Percentiles rank a stretch among this genome's conserved stretches.
phyloP scores from a whole-genome alignment of 164 flowering plant species.

The Santalum album region DNA sequence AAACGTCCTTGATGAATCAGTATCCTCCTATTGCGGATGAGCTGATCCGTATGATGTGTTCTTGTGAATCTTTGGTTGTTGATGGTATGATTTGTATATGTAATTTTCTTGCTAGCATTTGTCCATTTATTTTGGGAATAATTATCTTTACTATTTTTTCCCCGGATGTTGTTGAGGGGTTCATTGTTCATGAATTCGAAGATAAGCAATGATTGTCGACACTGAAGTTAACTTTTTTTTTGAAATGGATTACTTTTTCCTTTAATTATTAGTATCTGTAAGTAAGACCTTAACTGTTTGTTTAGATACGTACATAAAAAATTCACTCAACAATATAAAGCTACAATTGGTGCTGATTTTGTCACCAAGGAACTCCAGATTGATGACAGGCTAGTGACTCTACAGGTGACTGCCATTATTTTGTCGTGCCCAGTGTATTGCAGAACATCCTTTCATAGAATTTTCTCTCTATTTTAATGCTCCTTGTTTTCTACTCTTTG shows the following conservation, averaged over 20 bases:
- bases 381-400: conserved; percentile 75
- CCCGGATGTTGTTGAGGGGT: too few relatives aligned
- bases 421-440: too few relatives aligned
- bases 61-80: not conserved
- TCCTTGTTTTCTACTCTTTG: not conserved
- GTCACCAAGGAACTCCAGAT: conserved; percentile 86
- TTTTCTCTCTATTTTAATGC: not conserved
- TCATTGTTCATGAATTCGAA: too few relatives aligned
- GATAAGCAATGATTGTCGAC: too few relatives aligned
- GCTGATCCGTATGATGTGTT: conserved; percentile 10
- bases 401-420: conserved; percentile 46
- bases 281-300: conserved; percentile 19
- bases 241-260: too few relatives aligned
- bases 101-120: too few relatives aligned
- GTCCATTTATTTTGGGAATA: too few relatives aligned
- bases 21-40: conserved; percentile 38
- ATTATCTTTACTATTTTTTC: too few relatives aligned
- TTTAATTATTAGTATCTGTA: not conserved
- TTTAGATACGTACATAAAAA: conserved; percentile 80
- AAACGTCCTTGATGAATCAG: conserved; percentile 95
- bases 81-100: not conserved
- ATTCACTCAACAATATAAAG: conserved; percentile 90
- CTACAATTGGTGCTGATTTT: conserved; percentile 96
- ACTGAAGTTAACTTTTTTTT: too few relatives aligned
- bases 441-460: not conserved